Conservation (phyloP, 441 rosid species). For the Gossypium schwendimanii region DNA sequence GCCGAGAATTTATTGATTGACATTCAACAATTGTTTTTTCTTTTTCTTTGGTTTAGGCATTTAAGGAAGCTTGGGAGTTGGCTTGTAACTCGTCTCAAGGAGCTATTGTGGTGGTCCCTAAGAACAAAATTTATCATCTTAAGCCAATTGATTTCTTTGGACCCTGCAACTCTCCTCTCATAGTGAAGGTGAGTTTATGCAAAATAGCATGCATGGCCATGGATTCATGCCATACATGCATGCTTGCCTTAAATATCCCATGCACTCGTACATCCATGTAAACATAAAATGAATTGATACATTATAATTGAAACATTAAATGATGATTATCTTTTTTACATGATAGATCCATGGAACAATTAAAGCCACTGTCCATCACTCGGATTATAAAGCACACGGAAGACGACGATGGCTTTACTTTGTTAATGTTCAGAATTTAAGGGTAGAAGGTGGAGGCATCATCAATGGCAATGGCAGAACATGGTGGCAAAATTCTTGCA, state of each 20-base stretch:
- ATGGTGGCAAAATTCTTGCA: slow-evolving; percentile 93
- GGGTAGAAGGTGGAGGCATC: slow-evolving; percentile 71
- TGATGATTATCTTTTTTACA: background rate
- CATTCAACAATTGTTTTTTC: background rate
- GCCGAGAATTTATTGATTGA: background rate
- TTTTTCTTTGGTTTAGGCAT: slow-evolving; percentile 38
- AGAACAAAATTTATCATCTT: slow-evolving; percentile 38
- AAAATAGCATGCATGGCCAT: background rate
- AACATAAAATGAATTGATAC: background rate
- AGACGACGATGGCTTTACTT: slow-evolving; percentile 56
- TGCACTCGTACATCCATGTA: background rate
- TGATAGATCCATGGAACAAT: slow-evolving; percentile 60
- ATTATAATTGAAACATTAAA: background rate
- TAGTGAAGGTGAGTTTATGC: slow-evolving; percentile 32
- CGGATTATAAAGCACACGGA: slow-evolving; percentile 32
- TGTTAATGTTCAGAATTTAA: slow-evolving; percentile 34
- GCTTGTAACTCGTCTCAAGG: slow-evolving; percentile 51
- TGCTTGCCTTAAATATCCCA: background rate
- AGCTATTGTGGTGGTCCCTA: slow-evolving; percentile 48
- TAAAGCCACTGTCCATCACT: slow-evolving; percentile 36
- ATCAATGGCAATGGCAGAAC: slow-evolving; percentile 73
- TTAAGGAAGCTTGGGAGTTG: slow-evolving; percentile 63
- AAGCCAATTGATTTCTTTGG: slow-evolving; percentile 68
- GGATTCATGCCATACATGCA: background rate
- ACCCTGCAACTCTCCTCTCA: slow-evolving; percentile 57